phyloP scores from a whole-genome alignment of 768 basidiomycete genomes.

The Termitomyces sp. region DNA sequence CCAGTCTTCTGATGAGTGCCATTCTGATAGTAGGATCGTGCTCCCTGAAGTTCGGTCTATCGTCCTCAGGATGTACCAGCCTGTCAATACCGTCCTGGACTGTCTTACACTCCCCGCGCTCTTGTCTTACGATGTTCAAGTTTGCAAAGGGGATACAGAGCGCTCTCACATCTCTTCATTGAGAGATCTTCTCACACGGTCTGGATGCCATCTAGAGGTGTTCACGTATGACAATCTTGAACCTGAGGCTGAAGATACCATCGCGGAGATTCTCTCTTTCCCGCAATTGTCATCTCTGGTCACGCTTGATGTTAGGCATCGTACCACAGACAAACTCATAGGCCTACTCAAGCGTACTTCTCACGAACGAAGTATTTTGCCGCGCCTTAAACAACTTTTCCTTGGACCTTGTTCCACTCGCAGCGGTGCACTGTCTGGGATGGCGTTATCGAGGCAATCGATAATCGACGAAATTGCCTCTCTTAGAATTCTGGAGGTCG shows the following conservation, averaged over 20 bases:
- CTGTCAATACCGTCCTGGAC: slow-evolving; percentile 5
- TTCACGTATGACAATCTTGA: not conserved
- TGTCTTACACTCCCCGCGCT: slow-evolving; percentile 11
- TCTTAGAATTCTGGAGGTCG: not conserved
- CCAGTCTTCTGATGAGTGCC: not conserved
- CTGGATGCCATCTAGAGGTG: slow-evolving; percentile 2
- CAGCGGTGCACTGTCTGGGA: not conserved
- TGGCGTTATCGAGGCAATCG: slow-evolving; percentile 7
- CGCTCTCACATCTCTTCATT: slow-evolving; percentile 1
- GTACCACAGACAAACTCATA: slow-evolving; percentile 1
- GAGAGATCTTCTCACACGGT: slow-evolving; percentile 9
- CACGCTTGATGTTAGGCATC: slow-evolving; percentile 2
- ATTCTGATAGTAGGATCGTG: not conserved
- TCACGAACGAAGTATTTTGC: not conserved
- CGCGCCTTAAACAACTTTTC: slow-evolving; percentile 2
- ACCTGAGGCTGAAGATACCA: not conserved
- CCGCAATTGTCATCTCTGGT: slow-evolving; percentile 3
- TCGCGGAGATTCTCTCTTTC: slow-evolving; percentile 5
- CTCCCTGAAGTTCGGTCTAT: slow-evolving; percentile 6
- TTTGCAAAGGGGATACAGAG: not conserved
- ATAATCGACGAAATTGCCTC: not conserved
- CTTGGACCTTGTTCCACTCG: slow-evolving; percentile 1
- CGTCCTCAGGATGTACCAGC: not conserved
- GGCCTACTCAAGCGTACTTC: not conserved
- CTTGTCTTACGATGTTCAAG: slow-evolving; percentile 3